These are phyloP conservation scores for Ensete ventricosum DNA, from an alignment of 176 grass and related monocot species.

Conservation along the genomic window DNA sequence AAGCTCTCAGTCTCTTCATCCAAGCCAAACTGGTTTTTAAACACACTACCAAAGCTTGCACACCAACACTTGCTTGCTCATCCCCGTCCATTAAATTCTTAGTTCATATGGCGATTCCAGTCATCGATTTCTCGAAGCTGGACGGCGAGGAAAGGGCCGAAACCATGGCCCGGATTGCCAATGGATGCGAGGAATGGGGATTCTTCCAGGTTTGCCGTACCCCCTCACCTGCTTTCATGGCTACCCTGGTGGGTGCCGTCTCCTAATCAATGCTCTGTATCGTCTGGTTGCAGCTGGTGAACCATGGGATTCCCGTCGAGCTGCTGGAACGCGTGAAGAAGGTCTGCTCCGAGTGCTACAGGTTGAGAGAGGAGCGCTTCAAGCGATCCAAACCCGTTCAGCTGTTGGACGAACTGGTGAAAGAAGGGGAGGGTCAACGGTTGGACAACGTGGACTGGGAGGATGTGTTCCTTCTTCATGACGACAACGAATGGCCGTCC, in stretches of 20 bases:
- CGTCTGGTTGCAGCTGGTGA: conserved; percentile 40
- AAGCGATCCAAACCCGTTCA: conserved; percentile 30
- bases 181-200: conserved; percentile 60
- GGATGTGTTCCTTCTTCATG: conserved; percentile 64
- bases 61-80: too few species aligned
- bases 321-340: conserved; percentile 83
- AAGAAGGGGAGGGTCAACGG: background rate
- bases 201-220: conserved; percentile 60
- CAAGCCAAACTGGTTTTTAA: too few species aligned
- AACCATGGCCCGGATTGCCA: conserved; percentile 42
- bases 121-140: conserved; percentile 79
- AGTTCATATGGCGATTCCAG: conserved; percentile 50
- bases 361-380: conserved; percentile 52
- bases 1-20: too few species aligned
- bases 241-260: too few species aligned
- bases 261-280: too few species aligned
- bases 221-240: background rate
- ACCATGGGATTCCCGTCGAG: conserved; percentile 68
- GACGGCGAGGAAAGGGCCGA: conserved; percentile 40
- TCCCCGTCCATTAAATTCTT: too few species aligned
- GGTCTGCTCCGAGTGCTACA: conserved; percentile 66
- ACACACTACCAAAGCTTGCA: too few species aligned
- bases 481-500: conserved; percentile 67
- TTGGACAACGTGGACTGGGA: conserved; percentile 64
- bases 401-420: conserved; percentile 26